Evolutionary conservation across 441 rosid species (phyloP), one percentile per base, ranked within the genome.

Genomic region (Iberis amara): DNA sequence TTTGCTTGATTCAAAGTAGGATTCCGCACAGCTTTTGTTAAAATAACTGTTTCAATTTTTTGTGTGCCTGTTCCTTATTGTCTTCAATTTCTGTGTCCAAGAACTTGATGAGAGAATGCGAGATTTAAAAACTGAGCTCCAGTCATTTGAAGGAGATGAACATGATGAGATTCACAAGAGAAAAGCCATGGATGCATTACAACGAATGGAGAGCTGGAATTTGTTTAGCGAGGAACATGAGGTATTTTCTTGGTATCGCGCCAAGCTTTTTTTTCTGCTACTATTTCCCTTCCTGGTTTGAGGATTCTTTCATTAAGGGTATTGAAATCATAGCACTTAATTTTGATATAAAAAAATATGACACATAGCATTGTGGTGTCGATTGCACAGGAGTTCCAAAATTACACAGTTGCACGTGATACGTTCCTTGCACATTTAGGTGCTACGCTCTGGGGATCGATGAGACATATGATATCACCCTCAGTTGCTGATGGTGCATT

Each of bases 81-180:
- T 47, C 42, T 47, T 52, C 7, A 28, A 21, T 63, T 48, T 47
- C 8, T 4, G 42, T 64, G 45, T 52, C 49, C 49, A 76, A 89
- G 99, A 94, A 76, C 99, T 94, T 65, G 97, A 94, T 55, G 95
- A 94, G 78, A 80, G 96, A 73, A 94, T 94, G 99, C 70, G 73
- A 62, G 94, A 94, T 72, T 76, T 89, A 74, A 94, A 86, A 78
- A 77, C 69, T 54, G 97, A 94, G 73, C 97, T 94, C 44, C 85
- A 85, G 82, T 76, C 95, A 64, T 82, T 89, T 80, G 97, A 86
- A 47, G 90, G 84, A 48, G 95, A 86, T 65, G 88, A 80, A 64
- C 52, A 77, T 65, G 96, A 86, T 65, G 99, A 89, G 72, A 76
- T 30, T 70, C 97, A 81, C 66, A 80, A 76, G 71, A 74, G 41